Evolutionary conservation across 345 rosid species (phyloP).

Genomic region (Brassica carinata): DNA sequence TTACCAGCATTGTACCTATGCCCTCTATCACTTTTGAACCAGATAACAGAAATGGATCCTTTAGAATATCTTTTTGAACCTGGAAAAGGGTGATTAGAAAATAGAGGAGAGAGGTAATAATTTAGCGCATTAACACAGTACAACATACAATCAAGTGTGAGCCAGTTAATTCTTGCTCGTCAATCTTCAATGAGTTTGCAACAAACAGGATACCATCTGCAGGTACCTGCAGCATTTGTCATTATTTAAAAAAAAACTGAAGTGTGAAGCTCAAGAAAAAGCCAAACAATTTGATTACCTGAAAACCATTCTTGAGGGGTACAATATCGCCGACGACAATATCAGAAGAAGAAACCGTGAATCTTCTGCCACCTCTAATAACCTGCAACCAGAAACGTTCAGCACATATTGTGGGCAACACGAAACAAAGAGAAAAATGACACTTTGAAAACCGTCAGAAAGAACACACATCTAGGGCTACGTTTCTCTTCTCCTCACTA

Average conservation of each 20-base stretch:
- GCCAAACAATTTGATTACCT: conserved; percentile 46
- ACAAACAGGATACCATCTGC: conserved; percentile 78
- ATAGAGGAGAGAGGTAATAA: conserved; percentile 12
- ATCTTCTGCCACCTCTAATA: conserved; percentile 64
- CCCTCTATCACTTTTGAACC: conserved; percentile 96
- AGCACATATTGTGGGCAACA: neutral
- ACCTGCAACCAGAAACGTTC: conserved; percentile 48
- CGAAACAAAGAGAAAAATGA: conserved; percentile 10
- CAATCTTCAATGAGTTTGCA: conserved; percentile 78
- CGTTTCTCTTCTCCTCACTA: conserved; percentile 73
- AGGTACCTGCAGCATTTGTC: conserved; percentile 54
- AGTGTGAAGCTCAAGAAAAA: neutral
- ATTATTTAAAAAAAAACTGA: neutral
- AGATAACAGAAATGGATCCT: conserved; percentile 71
- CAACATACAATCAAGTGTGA: conserved; percentile 53
- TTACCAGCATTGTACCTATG: conserved; percentile 88
- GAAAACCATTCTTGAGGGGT: conserved; percentile 82
- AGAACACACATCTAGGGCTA: conserved; percentile 46
- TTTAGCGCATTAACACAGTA: conserved; percentile 8
- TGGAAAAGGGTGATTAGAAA: conserved; percentile 29
- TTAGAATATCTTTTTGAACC: conserved; percentile 15
- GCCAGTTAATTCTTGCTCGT: conserved; percentile 88
- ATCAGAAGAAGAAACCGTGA: conserved; percentile 63
- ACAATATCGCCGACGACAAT: conserved; percentile 87
- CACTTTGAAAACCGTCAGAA: no score